Evolutionary conservation across 2,329 filamentous ascomycete species (phyloP), one percentile per base, ranked within the genome.

Genomic region (Calonectria pseudoturangicola): DNA sequence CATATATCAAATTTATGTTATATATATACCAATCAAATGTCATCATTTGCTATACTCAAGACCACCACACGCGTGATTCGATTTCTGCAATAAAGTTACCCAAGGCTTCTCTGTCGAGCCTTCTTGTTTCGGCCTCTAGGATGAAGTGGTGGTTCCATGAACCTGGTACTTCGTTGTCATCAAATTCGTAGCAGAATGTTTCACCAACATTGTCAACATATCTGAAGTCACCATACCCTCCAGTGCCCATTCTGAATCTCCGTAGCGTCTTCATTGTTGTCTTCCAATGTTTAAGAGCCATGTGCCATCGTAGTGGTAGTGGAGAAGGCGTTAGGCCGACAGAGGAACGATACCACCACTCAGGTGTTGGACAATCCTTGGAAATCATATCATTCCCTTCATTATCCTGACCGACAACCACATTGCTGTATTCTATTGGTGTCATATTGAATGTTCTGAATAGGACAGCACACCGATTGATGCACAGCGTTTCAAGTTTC

Each of bases 401-500:
- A 1, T 25, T 25, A 15, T 58, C 54, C 4, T 7, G 33, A 13
- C 54, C 54, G 25, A 15, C 21, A 3, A 58, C 21, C 2, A 21
- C 54, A 4, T 30, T 13, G 10, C 10, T 58, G n/a, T 7, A 27
- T 25, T 33, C 9, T 39, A 25, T 39, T 33, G 54, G 4, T 10
- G 30, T 58, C 43, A 27, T 9, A 21, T 64, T 64, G 28, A 47
- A 64, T 21, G 60, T 64, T 47, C 60, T 30, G 21, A 47, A 48
- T 7, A 64, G 7, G 1, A 64, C 60, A 4, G 39, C 41, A 39
- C 60, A 64, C 4, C 28, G 25, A 33, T 87, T 85, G 0, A 88
- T 77, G 10, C 84, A 82, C 0, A 89, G 79, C 54, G 84, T 81
- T 30, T 83, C 73, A 0, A 88, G 80, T 0, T 75, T 78, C 15